phyloP scores from a whole-genome alignment of 2,329 filamentous ascomycete genomes.

The Pyrenophora graminea region DNA sequence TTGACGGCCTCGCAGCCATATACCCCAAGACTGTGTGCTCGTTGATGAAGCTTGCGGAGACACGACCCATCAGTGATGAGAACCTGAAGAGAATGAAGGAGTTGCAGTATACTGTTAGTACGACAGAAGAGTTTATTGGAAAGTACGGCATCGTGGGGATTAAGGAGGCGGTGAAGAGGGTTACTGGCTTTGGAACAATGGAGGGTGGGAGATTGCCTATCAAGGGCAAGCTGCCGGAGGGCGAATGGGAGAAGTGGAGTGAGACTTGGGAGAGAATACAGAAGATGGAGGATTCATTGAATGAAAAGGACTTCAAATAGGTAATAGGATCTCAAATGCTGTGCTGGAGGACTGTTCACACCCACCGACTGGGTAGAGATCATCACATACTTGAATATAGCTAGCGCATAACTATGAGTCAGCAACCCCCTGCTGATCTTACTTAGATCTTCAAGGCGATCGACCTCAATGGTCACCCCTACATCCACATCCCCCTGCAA shows the following conservation, averaged over 20 bases:
- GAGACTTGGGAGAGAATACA: conserved; percentile 38
- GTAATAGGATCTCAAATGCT: no score
- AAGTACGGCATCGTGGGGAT: conserved; percentile 66
- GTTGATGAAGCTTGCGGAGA: conserved; percentile 58
- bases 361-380: no score
- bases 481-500: no score
- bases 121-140: conserved; percentile 65
- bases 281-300: conserved; percentile 37
- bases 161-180: conserved; percentile 64
- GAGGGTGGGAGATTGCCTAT: conserved; percentile 65
- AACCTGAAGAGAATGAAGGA: conserved; percentile 56
- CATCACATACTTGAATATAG: no score
- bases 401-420: no score
- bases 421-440: no score
- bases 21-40: conserved; percentile 66
- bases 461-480: no score
- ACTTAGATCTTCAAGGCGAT: no score
- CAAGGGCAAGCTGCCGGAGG: conserved; percentile 61
- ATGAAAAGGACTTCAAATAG: conserved; percentile 31
- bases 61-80: conserved; percentile 40
- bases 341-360: no score
- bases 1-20: conserved; percentile 68
- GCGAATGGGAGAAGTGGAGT: conserved; percentile 58
- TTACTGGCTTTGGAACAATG: conserved; percentile 63
- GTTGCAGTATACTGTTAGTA: conserved; percentile 65